Evolutionary conservation across 2,329 filamentous ascomycete species (phyloP).

Genomic region (Aspergillus sp.): DNA sequence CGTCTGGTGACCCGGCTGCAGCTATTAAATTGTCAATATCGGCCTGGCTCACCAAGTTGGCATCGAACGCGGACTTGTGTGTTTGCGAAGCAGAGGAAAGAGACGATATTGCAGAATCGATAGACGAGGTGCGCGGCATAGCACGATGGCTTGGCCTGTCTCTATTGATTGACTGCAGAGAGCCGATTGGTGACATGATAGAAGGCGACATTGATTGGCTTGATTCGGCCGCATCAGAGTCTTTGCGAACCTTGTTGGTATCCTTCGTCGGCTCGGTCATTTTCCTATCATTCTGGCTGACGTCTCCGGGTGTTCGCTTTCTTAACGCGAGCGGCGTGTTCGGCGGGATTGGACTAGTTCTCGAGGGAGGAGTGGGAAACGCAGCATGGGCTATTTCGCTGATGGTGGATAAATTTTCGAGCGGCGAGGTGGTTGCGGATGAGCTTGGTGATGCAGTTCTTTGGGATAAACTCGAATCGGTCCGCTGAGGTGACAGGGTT

Average conservation of each 20-base stretch:
- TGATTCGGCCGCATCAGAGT: slow-evolving; percentile 27
- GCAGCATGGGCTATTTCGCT: slow-evolving; percentile 29
- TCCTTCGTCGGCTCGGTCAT: slow-evolving; percentile 23
- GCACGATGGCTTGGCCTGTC: slow-evolving; percentile 33
- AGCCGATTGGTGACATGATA: slow-evolving; percentile 28
- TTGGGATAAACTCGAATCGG: slow-evolving; percentile 25
- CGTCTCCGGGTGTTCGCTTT: slow-evolving; percentile 11
- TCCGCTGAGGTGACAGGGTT: slow-evolving; percentile 19
- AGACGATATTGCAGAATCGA: slow-evolving; percentile 87
- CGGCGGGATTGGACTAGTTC: slow-evolving; percentile 19
- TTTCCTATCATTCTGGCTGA: slow-evolving; percentile 26
- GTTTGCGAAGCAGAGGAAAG: slow-evolving; percentile 62
- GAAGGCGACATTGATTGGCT: slow-evolving; percentile 32
- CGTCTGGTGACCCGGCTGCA: slow-evolving; percentile 84
- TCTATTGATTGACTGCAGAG: slow-evolving; percentile 29
- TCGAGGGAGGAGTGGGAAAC: slow-evolving; percentile 29
- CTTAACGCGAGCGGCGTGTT: slow-evolving; percentile 15
- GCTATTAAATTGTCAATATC: slow-evolving; percentile 79
- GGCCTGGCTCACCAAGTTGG: slow-evolving; percentile 57
- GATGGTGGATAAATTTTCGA: slow-evolving; percentile 22
- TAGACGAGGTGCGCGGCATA: slow-evolving; percentile 75
- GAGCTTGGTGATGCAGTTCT: slow-evolving; percentile 29
- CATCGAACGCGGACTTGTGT: slow-evolving; percentile 60
- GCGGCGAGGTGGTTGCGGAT: slow-evolving; percentile 22
- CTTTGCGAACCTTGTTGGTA: slow-evolving; percentile 26